A percentile compares a stretch with the other conserved stretches of the same genome.
Evolutionary conservation across 2,329 filamentous ascomycete species (phyloP).

Genomic region (Fusarium sp.): DNA sequence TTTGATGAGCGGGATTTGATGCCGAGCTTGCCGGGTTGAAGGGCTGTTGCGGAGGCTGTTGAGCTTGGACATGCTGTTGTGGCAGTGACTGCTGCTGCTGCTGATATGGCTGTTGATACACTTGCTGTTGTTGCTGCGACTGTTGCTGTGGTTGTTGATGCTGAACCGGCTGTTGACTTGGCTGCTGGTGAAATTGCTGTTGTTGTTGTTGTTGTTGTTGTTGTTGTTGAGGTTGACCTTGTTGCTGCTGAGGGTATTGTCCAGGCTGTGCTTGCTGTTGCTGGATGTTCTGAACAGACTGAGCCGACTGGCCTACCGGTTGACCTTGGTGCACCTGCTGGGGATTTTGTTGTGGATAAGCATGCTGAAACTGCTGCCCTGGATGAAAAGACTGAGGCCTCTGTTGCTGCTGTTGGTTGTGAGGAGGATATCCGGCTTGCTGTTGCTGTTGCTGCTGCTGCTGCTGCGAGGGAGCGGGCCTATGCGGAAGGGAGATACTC

Average conservation of each 20-base stretch:
- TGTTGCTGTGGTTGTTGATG: slow-evolving; percentile 4
- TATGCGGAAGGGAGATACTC: slow-evolving; percentile 15
- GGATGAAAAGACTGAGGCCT: slow-evolving; percentile 23
- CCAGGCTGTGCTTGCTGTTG: slow-evolving; percentile 4
- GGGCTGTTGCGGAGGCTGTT: slow-evolving; percentile 9
- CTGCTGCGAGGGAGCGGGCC: slow-evolving; percentile 17
- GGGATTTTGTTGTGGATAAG: background rate
- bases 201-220: slow-evolving; percentile 4
- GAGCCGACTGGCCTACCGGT: background rate
- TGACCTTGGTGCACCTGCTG: slow-evolving; percentile 3
- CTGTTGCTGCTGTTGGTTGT: slow-evolving; percentile 24
- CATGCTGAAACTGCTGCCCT: slow-evolving; percentile 6
- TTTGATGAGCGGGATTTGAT: slow-evolving; percentile 16
- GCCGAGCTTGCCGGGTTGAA: slow-evolving; percentile 1
- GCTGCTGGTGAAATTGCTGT: background rate
- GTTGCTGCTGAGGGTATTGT: slow-evolving; percentile 8
- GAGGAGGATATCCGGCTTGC: slow-evolving; percentile 5
- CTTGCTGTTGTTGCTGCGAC: background rate
- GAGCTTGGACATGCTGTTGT: slow-evolving; percentile 8
- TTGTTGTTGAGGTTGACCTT: slow-evolving; percentile 1
- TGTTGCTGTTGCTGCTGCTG: slow-evolving; percentile 8
- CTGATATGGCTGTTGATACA: slow-evolving; percentile 5
- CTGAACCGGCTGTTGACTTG: background rate
- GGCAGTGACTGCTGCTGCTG: slow-evolving; percentile 1
- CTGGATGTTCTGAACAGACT: background rate